Evolutionary conservation across 305 asterid species (phyloP), one percentile per base, ranked within the genome.

Genomic region (Lippia alba): DNA sequence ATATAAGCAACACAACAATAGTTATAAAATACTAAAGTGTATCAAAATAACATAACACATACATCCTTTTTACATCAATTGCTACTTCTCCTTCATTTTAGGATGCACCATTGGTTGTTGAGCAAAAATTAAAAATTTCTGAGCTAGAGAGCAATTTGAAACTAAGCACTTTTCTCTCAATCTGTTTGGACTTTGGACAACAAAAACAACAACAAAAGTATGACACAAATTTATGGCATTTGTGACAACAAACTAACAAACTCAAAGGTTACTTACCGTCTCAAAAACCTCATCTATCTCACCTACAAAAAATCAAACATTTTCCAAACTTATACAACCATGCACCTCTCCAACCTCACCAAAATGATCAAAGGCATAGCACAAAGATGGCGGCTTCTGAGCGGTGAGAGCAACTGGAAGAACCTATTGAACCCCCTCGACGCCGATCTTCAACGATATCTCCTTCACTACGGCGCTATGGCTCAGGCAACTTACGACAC

Each of bases 401-500:
- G 82, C 20, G 85, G 82, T 32, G 53, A 45, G 50, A 72, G 72
- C 5, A 67, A 72, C 61, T 81, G 85, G 85, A 44, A 68, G 30
- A 53, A 56, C 62, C 85, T 81, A 44, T 45, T 81, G 45, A 56
- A 69, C 40, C 85, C 85, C 18, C 61, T 78, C 5, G 80, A 74
- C 63, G 2, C 5, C 6, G 85, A 81, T 61, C 73, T 78, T n/a
- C 74, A 69, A 16, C 46, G 8, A 40, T 81, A 78, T 41, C 7
- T 72, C 14, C 17, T 69, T 53, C 85, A 78, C 63, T 78, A 75
- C 10, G 82, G 79, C 0, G 64, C 69, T 4, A 75, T 71, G 74
- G 82, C 80, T 60, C 79, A 78, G 32, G 78, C 77, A 36, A 66
- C 71, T 4, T 78, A 78, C 55, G 79, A 78, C 70, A 55, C 76